phyloP scores from a whole-genome alignment of 2,329 filamentous ascomycete species.

The Aspergillus sp. region DNA sequence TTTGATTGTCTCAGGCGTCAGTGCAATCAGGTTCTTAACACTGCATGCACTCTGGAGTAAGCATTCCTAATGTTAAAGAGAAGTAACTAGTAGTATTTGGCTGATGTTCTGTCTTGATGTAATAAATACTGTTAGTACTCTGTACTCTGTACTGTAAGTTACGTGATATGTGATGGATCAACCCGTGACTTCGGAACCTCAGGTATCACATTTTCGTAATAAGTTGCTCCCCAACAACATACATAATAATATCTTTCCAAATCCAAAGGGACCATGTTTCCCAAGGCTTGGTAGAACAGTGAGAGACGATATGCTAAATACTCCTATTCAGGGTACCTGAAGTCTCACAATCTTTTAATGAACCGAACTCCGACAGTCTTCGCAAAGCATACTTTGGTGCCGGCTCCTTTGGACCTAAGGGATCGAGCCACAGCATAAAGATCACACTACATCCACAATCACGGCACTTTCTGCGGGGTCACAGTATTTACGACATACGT shows the following conservation, averaged over 20 bases:
- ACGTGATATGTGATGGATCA: neutral
- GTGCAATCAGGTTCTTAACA: no score
- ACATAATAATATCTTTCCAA: neutral
- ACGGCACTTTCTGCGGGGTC: no score
- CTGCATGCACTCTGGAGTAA: no score
- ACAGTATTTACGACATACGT: no score
- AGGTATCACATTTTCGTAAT: neutral
- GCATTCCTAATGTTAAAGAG: no score
- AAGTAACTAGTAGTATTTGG: no score
- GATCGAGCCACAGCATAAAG: neutral
- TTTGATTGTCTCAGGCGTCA: no score
- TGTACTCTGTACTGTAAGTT: neutral
- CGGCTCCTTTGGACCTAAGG: neutral
- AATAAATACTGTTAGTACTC: neutral
- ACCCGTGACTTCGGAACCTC: neutral
- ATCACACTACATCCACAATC: no score
- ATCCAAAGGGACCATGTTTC: neutral
- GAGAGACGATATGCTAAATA: conserved; percentile 9
- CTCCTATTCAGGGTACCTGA: conserved; percentile 4
- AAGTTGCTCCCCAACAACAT: neutral
- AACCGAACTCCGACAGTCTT: neutral
- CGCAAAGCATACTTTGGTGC: neutral
- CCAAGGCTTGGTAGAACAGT: neutral
- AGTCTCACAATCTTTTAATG: conserved; percentile 1
- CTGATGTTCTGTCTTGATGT: no score